Conservation (phyloP, 371 early-diverging fungal genomes). For the Nematocida ironsii region DNA sequence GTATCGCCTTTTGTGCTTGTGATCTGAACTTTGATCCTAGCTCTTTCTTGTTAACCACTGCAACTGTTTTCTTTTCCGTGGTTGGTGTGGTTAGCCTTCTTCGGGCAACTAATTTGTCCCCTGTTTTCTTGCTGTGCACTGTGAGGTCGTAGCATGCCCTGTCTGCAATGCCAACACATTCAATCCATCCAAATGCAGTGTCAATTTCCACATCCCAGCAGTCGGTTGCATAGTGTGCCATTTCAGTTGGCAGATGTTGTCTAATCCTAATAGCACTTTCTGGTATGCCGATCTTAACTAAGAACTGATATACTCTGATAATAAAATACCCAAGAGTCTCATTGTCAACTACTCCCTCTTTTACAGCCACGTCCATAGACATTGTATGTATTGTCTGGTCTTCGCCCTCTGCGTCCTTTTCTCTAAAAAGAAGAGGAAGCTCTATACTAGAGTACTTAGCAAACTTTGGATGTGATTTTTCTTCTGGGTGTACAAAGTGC, state of each 20-base stretch:
- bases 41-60: conserved; percentile 73
- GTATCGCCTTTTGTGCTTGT: conserved; percentile 49
- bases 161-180: conserved; percentile 99
- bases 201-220: conserved; percentile 73
- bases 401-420: conserved; percentile 15
- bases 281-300: conserved; percentile 87
- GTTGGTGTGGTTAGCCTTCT: conserved; percentile 79
- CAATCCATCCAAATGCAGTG: conserved; percentile 86
- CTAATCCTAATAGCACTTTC: conserved; percentile 83
- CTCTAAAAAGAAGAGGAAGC: conserved; percentile 75
- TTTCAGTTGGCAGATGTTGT: conserved; percentile 98
- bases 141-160: conserved; percentile 94
- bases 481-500: conserved; percentile 89
- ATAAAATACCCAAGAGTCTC: conserved; percentile 96
- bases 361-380: conserved; percentile 84
- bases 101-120: conserved; percentile 84
- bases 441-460: conserved; percentile 76
- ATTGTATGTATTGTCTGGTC: conserved; percentile 29
- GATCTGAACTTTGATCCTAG: conserved; percentile 71
- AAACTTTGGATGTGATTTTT: conserved; percentile 88
- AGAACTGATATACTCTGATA: conserved; percentile 85
- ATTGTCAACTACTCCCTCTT: conserved; percentile 80
- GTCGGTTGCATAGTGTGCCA: conserved; percentile 99
- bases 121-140: conserved; percentile 82
- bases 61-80: conserved; percentile 36